Evolutionary conservation across 2,329 filamentous ascomycete species (phyloP).

Genomic region (Incumbomyces lentus): DNA sequence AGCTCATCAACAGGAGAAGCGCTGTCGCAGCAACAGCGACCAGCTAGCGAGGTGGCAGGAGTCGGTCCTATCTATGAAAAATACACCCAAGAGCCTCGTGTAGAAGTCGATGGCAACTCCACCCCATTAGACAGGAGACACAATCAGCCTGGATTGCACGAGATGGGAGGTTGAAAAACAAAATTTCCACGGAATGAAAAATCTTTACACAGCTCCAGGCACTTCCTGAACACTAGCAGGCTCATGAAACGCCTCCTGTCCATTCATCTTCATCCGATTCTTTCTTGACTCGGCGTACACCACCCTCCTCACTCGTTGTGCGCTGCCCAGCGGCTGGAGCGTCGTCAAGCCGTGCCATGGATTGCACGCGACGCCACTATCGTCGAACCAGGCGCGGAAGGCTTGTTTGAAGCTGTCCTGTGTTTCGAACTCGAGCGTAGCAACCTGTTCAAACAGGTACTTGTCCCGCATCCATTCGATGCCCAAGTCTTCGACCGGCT

Average conservation of each 20-base stretch:
- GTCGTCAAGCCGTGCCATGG: conserved; percentile 34
- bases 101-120: no score
- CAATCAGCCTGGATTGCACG: no score
- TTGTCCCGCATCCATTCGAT: conserved; percentile 35
- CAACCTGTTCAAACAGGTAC: conserved; percentile 31
- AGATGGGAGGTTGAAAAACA: no score
- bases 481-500: conserved; percentile 36
- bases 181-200: no score
- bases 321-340: conserved; percentile 31
- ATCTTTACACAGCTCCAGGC: no score
- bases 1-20: no score
- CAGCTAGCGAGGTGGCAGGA: no score
- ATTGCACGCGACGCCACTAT: conserved; percentile 35
- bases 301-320: conserved; percentile 31
- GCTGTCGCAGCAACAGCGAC: no score
- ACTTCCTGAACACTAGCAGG: background rate
- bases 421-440: background rate
- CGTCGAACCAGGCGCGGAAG: conserved; percentile 26
- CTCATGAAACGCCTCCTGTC: conserved; percentile 27
- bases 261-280: conserved; percentile 30
- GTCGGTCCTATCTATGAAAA: no score
- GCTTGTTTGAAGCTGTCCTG: no score
- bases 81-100: no score
- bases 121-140: no score
- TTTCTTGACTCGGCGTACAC: conserved; percentile 27